Evolutionary conservation across 441 rosid species (phyloP).

Genomic region (Syzygium malaccense): DNA sequence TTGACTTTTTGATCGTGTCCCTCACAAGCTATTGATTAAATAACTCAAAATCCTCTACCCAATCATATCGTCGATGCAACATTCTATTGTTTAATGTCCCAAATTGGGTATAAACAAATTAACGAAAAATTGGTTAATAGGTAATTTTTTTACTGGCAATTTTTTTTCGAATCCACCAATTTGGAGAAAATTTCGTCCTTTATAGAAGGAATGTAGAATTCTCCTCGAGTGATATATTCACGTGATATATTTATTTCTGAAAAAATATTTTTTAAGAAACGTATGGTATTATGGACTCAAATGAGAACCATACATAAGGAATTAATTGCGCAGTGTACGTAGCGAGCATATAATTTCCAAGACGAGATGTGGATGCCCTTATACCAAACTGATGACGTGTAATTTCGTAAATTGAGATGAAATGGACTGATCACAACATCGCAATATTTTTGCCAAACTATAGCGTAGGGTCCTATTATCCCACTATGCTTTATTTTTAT

Average conservation of each 20-base stretch:
- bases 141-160: not conserved
- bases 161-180: not conserved
- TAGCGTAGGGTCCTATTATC: not conserved
- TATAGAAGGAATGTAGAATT: not conserved
- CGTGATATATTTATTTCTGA: not conserved
- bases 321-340: not conserved
- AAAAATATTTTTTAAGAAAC: not conserved
- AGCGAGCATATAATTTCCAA: not conserved
- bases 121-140: not conserved
- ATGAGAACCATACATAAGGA: not conserved
- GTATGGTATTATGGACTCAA: not conserved
- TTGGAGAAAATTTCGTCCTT: not conserved
- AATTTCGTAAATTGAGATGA: not conserved
- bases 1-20: not conserved
- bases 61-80: not conserved
- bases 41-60: not conserved
- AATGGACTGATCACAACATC: not conserved
- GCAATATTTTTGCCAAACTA: not conserved
- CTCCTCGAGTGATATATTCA: not conserved
- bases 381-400: not conserved
- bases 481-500: not conserved
- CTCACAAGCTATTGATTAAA: too few species aligned
- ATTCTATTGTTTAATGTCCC: not conserved
- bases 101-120: too few species aligned
- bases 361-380: not conserved